phyloP scores from a whole-genome alignment of 805 yeast species.

The Kazachstania viticola region DNA sequence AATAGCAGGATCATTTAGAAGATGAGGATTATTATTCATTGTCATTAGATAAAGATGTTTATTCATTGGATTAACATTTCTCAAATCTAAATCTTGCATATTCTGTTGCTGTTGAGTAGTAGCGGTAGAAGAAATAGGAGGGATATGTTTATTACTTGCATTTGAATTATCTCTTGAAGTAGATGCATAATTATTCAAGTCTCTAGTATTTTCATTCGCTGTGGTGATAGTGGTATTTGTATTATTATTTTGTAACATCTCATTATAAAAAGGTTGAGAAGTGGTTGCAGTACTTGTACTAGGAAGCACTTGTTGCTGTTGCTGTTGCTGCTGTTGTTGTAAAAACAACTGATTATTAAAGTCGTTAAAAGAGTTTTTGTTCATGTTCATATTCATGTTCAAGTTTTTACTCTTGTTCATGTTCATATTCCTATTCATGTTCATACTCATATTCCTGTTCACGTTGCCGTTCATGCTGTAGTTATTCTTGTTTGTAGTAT shows the following conservation, averaged over 20 bases:
- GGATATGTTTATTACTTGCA: too few relatives aligned
- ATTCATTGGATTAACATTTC: constrained; percentile 3
- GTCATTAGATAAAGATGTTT: constrained; percentile 8
- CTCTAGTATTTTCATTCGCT: too few relatives aligned
- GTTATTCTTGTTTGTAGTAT: too few relatives aligned
- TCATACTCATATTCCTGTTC: too few relatives aligned
- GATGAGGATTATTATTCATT: constrained; percentile 18
- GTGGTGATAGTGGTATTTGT: not conserved
- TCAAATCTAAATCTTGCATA: not conserved
- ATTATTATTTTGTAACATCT: not conserved
- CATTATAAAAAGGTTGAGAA: not conserved
- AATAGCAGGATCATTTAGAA: constrained; percentile 21
- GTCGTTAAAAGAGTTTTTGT: not conserved
- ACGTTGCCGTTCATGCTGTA: too few relatives aligned
- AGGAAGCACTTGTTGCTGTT: not conserved
- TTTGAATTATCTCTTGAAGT: too few relatives aligned
- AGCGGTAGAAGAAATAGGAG: too few relatives aligned
- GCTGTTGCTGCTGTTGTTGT: not conserved
- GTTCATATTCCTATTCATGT: too few relatives aligned
- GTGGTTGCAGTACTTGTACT: not conserved
- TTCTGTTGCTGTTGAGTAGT: not conserved
- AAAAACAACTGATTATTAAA: not conserved
- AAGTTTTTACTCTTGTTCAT: too few relatives aligned
- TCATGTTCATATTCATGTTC: not conserved
- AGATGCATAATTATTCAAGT: too few relatives aligned